Evolutionary conservation across 306 rosid species (phyloP).

Genomic region (Casuarina cunninghamiana): DNA sequence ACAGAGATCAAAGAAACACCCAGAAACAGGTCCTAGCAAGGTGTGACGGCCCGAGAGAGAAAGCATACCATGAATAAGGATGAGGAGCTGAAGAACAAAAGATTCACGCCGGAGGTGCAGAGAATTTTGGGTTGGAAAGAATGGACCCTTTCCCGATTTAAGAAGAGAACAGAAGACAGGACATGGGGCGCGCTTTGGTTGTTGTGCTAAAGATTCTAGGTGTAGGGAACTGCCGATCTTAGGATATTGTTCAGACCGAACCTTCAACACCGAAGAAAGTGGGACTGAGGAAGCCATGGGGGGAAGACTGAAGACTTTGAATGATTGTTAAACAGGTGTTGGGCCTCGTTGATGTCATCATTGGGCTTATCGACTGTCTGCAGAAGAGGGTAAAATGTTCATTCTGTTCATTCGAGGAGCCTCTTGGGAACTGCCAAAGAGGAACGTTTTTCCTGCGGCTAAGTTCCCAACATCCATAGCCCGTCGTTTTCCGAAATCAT

Average conservation of each 20-base stretch:
- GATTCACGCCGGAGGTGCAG: too few relatives aligned
- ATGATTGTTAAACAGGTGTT: conserved; percentile 8
- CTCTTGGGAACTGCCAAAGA: too few relatives aligned
- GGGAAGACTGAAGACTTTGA: too few relatives aligned
- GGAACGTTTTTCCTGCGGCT: too few relatives aligned
- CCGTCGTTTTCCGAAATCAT: too few relatives aligned
- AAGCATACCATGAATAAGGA: too few relatives aligned
- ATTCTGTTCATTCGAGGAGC: background rate
- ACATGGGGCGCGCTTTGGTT: background rate
- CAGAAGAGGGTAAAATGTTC: background rate
- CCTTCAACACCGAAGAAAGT: conserved; percentile 13
- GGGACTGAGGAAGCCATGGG: conserved; percentile 32
- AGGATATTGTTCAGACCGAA: conserved; percentile 23
- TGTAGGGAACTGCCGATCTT: background rate
- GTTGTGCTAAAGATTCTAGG: conserved; percentile 1
- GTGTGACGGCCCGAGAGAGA: too few relatives aligned
- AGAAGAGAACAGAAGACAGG: background rate
- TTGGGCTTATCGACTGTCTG: conserved; percentile 37
- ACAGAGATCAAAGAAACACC: too few relatives aligned
- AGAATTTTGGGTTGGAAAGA: too few relatives aligned
- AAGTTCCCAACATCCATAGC: too few relatives aligned
- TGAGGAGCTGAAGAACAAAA: too few relatives aligned
- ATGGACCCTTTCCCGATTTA: background rate
- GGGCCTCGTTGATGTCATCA: conserved; percentile 33
- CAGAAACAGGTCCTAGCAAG: too few relatives aligned